Base-by-base conservation (phyloP, 176 grass and related monocot species). In the Melocanna baccifera region DNA sequence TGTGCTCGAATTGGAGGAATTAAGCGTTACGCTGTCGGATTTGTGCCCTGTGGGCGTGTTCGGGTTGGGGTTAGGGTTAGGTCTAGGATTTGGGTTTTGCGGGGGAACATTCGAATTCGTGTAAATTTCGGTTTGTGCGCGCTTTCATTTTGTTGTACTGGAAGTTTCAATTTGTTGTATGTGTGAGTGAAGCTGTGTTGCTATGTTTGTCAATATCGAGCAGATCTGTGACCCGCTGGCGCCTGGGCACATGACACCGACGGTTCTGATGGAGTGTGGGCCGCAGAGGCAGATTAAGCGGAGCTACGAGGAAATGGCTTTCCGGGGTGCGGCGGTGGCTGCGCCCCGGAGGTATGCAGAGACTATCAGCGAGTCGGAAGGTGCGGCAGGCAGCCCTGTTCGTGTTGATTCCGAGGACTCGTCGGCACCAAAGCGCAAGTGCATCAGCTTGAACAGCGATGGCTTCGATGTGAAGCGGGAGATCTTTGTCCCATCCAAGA, bases 371-470 rank as follows among this genome's bases (percentile, higher is more conserved):
- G 97, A 96, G 80, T 99, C 90, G 12, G 87, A 92, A 43, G 87
- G 79, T 22, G 83, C 83, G 26, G 77, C 82, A 14, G 87, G 67
- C 20, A 96, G 93, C 76, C 79, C 89, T 22, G 78, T 79, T 3
- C 86, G 80, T 84, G 92, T 87, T 32, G 89, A 94, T 57, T 96
- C 93, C 0, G 93, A 92, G 30, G 93, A 96, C 30, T 99, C 90
- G 0, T 82, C 88, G 1, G 90, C 88, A 0, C 93, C 90, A 1
- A 99, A 96, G 73, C 89, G 93, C 84, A 96, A 94, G 89, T 92
- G 89, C 83, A 96, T 99, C 69, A 94, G 90, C 63, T 62, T 96
- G 26, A 99, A 94, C 61, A 58, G 73, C 2, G 90, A 91, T 7
- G 88, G 61, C n/a, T 84, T 85, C 26, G 88, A 84, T 23, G 88